Conservation (phyloP, 2,329 filamentous ascomycete genomes). For the Macrophomina tecta region DNA sequence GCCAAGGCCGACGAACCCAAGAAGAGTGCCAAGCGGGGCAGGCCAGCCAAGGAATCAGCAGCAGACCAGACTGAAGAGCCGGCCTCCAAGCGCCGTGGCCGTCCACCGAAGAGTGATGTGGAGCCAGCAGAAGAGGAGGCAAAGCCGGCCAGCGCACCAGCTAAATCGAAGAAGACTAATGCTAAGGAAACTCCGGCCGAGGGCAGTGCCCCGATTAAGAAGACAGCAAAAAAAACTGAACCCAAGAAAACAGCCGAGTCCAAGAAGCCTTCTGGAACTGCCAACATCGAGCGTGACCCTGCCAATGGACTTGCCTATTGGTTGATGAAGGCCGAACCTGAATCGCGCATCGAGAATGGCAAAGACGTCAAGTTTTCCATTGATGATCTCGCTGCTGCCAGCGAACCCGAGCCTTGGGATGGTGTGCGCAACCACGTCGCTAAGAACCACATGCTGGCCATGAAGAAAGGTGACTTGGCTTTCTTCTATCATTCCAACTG, state of each 20-base stretch:
- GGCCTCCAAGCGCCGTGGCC: constrained; percentile 21
- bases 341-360: constrained; percentile 83
- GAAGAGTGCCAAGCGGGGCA: constrained; percentile 10
- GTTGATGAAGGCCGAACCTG: constrained; percentile 70
- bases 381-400: constrained; percentile 78
- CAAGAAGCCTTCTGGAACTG: constrained; percentile 5
- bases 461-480: constrained; percentile 89
- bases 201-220: constrained; percentile 16
- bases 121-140: not conserved
- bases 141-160: constrained; percentile 5
- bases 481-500: constrained; percentile 99
- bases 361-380: constrained; percentile 93
- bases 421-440: constrained; percentile 68
- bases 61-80: constrained; percentile 26
- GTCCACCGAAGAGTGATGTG: constrained; percentile 15
- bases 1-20: not conserved
- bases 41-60: constrained; percentile 7
- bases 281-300: constrained; percentile 20
- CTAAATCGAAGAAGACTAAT: constrained; percentile 9
- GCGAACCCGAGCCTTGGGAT: constrained; percentile 86
- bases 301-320: constrained; percentile 43
- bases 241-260: constrained; percentile 3
- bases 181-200: not conserved
- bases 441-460: constrained; percentile 86
- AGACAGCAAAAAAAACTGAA: constrained; percentile 8